Conservation (phyloP, 1,284 basidiomycete species). For the Polyporus tsugae region DNA sequence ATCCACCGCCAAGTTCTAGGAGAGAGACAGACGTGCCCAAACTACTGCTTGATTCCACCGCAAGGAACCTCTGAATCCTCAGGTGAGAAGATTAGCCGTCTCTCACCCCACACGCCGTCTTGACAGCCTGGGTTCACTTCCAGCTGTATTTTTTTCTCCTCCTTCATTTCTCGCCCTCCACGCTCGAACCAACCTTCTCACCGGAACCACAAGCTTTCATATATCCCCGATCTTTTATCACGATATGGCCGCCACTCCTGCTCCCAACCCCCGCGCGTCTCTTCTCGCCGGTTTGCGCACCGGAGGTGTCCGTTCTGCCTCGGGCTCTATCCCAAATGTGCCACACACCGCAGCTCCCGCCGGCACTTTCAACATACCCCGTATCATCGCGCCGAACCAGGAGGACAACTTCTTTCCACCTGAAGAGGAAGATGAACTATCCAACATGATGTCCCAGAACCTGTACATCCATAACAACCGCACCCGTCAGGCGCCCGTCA, state of each 20-base stretch:
- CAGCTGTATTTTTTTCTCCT: slow-evolving; percentile 38
- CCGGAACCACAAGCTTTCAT: slow-evolving; percentile 23
- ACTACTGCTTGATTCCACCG: slow-evolving; percentile 26
- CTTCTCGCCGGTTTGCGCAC: slow-evolving; percentile 87
- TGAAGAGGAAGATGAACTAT: slow-evolving; percentile 67
- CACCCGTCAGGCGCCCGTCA: slow-evolving; percentile 62
- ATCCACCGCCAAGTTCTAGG: slow-evolving; percentile 35
- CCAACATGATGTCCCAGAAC: slow-evolving; percentile 60
- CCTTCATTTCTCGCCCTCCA: slow-evolving; percentile 30
- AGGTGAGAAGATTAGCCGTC: slow-evolving; percentile 5
- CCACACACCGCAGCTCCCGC: slow-evolving; percentile 76
- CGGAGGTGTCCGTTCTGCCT: slow-evolving; percentile 80
- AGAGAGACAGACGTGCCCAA: slow-evolving; percentile 43
- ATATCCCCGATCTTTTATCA: slow-evolving; percentile 23
- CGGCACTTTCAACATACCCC: slow-evolving; percentile 67
- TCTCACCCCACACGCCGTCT: slow-evolving; percentile 2
- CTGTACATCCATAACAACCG: slow-evolving; percentile 48
- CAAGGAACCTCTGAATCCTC: slow-evolving; percentile 26
- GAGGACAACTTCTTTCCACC: slow-evolving; percentile 52
- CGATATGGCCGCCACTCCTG: slow-evolving; percentile 64
- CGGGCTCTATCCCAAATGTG: slow-evolving; percentile 66
- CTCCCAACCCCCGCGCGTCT: slow-evolving; percentile 75
- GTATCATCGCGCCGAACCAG: slow-evolving; percentile 52
- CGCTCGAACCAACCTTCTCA: slow-evolving; percentile 36
- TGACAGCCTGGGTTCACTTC: slow-evolving; percentile 15